phyloP scores from a whole-genome alignment of 1,284 basidiomycete genomes.

The Heimioporus punctisporus region DNA sequence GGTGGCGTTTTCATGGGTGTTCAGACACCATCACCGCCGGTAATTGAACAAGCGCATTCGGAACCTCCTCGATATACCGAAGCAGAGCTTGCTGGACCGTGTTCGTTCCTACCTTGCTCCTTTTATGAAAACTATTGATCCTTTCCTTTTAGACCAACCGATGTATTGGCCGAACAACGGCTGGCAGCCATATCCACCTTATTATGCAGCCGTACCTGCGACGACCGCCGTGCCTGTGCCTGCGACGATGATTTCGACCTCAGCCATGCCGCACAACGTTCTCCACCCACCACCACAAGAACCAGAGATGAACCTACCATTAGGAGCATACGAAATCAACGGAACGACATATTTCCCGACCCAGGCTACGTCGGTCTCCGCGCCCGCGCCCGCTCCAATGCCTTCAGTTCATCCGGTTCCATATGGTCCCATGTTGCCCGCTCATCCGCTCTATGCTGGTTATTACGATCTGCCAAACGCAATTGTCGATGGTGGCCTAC shows the following conservation, averaged over 20 bases:
- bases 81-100: conserved; percentile 31
- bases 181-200: conserved; percentile 25
- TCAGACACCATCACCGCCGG: conserved; percentile 19
- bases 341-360: conserved; percentile 38
- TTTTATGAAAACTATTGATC: not conserved
- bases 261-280: conserved; percentile 2
- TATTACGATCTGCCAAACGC: conserved; percentile 7
- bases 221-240: conserved; percentile 3
- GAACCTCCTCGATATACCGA: conserved; percentile 37
- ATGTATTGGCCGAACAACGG: conserved; percentile 16
- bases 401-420: conserved; percentile 11
- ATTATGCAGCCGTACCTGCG: conserved; percentile 27
- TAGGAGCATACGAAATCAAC: conserved; percentile 28
- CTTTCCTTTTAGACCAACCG: conserved; percentile 9
- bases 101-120: conserved; percentile 20
- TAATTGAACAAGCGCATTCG: not conserved
- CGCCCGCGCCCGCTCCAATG: not conserved
- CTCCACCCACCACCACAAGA: conserved; percentile 1
- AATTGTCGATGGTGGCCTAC: not conserved
- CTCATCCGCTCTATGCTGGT: conserved; percentile 10
- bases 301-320: conserved; percentile 8
- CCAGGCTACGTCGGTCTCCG: not conserved
- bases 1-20: conserved; percentile 25
- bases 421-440: conserved; percentile 6
- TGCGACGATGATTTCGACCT: not conserved